Evolutionary conservation across 1,139 yeast species (phyloP), one percentile per base, ranked within the genome.

Genomic region (Diutina rugosa): DNA sequence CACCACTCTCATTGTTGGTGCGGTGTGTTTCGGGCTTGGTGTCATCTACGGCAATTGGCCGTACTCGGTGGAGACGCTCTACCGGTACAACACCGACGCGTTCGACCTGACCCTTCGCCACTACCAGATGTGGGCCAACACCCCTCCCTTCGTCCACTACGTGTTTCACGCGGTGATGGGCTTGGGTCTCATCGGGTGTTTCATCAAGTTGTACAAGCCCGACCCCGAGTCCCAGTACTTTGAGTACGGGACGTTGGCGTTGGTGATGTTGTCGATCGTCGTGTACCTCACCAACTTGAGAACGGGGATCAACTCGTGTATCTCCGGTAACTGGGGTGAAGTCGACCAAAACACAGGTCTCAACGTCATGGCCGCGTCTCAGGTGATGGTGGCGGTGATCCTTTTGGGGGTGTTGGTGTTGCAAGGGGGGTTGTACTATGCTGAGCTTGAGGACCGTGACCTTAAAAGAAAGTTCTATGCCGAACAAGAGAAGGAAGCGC

Each of bases 391-490:
- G 61, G 81, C 87, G 26, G 69, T 90, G 59, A 77, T 87, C 21
- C 75, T 91, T 58, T 66, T 82, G 35, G 98, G 97, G 60, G 89
- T 90, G 26, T 72, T 90, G 57, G 78, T 88, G 14, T 78, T 93
- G 62, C 98, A 93, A 74, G 84, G 80, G 56, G 98, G 98, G 29
- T 81, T 93, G 67, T 90, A 88, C 79, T 91, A 87, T 72, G 96
- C 97, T 55, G 86, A 84, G 64, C 80, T 85, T 80, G 90, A 86
- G 60, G 88, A 84, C 67, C 72, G 72, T 58, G 76, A 77, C 63
- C 72, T 87, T 70, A 75, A 82, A 68, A 71, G 69, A 54, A 74
- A 73, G 55, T 85, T 82, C 64, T 74, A 71, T 60, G 71, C 67
- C 56, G 69, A 74, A 60, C 80, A 79, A 62, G 68, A 63, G 55